Conservation (phyloP, 2,329 filamentous ascomycete genomes). For the Triangularia setosa region DNA sequence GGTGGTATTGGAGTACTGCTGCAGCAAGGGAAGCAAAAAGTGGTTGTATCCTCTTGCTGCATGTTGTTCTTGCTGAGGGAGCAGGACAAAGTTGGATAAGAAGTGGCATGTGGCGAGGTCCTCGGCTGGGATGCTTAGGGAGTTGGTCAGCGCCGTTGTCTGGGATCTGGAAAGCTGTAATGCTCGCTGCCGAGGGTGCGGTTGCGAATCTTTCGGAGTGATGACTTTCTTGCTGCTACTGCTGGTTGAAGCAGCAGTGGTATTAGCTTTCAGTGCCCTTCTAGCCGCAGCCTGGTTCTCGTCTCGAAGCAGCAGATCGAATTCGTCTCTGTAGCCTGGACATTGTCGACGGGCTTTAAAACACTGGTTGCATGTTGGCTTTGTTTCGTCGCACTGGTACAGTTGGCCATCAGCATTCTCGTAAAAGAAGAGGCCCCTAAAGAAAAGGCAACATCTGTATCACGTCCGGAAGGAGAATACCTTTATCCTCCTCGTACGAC, state of each 20-base stretch:
- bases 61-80: conserved; percentile 47
- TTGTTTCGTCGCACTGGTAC: conserved; percentile 61
- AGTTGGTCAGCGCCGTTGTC: conserved; percentile 29
- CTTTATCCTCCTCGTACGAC: conserved; percentile 69
- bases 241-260: conserved; percentile 38
- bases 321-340: conserved; percentile 67
- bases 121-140: conserved; percentile 47
- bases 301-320: conserved; percentile 69
- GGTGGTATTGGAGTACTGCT: conserved; percentile 21
- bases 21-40: conserved; percentile 54
- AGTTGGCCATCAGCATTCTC: conserved; percentile 16
- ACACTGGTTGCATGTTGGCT: conserved; percentile 63
- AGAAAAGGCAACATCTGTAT: neutral
- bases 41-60: conserved; percentile 51
- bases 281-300: conserved; percentile 66
- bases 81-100: conserved; percentile 56
- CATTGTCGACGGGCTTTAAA: conserved; percentile 60
- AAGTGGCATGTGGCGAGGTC: conserved; percentile 58
- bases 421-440: neutral
- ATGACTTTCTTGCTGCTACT: neutral
- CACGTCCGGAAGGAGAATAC: conserved; percentile 37
- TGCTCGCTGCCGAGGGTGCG: neutral
- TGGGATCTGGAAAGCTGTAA: neutral
- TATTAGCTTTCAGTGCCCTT: conserved; percentile 54
- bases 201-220: neutral